phyloP scores from a whole-genome alignment of 2,329 filamentous ascomycete genomes.

The Purpureocillium takamizusanense region DNA sequence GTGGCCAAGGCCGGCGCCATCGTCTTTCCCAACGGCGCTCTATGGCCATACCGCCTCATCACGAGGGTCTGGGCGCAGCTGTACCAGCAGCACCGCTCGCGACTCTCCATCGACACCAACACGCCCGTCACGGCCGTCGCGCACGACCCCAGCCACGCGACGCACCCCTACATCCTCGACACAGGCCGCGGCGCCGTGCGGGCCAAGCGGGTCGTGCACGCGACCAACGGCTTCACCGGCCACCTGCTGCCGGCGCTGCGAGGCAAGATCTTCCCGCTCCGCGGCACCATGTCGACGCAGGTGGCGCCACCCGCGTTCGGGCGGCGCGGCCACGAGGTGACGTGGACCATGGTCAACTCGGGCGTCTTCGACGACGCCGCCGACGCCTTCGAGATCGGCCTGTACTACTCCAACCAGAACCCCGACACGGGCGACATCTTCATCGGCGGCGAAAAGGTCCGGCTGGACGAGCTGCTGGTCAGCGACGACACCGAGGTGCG shows the following conservation, averaged over 20 bases:
- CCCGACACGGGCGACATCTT: constrained; percentile 31
- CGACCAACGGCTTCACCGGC: constrained; percentile 43
- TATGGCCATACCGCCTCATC: constrained; percentile 40
- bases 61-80: constrained; percentile 29
- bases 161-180: constrained; percentile 26
- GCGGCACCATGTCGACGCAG: constrained; percentile 40
- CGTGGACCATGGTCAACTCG: constrained; percentile 37
- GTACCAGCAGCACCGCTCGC: constrained; percentile 15
- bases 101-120: constrained; percentile 25
- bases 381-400: constrained; percentile 21
- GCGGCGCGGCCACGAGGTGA: constrained; percentile 18
- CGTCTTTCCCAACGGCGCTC: constrained; percentile 23
- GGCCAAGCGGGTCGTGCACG: constrained; percentile 40
- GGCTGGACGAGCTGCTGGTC: constrained; percentile 27
- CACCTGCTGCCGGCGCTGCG: constrained; percentile 39
- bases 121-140: constrained; percentile 20
- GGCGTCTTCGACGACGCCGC: constrained; percentile 36
- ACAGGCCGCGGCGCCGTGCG: constrained; percentile 35
- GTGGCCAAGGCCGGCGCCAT: constrained; percentile 19
- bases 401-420: constrained; percentile 16
- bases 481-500: constrained; percentile 33
- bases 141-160: constrained; percentile 8
- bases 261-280: constrained; percentile 30
- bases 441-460: constrained; percentile 39
- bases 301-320: constrained; percentile 22